Evolutionary conservation across 75 land plant species (phyloP).

Genomic region (Larix kaempferi): DNA sequence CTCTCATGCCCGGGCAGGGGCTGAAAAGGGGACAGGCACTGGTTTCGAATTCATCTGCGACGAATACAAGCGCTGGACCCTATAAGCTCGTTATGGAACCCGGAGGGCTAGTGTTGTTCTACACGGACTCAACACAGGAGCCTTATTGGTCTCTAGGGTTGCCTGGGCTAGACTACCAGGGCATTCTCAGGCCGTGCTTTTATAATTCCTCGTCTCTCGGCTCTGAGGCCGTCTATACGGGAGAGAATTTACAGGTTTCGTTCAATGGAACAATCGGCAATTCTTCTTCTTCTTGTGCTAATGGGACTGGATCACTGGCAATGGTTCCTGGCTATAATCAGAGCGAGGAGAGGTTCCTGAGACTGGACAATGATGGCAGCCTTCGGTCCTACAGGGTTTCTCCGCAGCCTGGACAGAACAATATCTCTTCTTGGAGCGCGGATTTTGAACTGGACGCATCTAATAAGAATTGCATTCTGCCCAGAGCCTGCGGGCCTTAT

Average conservation of each 20-base stretch:
- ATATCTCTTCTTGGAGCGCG: not conserved
- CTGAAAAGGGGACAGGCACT: no score
- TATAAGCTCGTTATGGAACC: constrained; percentile 8
- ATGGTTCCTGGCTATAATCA: not conserved
- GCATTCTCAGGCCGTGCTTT: constrained; percentile 9
- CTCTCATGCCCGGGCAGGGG: no score
- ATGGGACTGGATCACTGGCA: not conserved
- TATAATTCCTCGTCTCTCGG: not conserved
- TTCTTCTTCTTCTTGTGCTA: constrained; percentile 5
- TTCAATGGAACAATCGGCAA: not conserved
- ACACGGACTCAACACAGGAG: not conserved
- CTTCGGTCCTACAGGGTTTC: not conserved
- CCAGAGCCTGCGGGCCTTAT: constrained; percentile 30
- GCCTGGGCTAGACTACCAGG: constrained; percentile 3
- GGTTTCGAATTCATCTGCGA: not conserved
- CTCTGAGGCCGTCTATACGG: constrained; percentile 2
- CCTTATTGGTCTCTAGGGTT: constrained; percentile 12
- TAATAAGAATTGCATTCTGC: constrained; percentile 9
- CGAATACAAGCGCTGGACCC: not conserved
- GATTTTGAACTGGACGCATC: not conserved
- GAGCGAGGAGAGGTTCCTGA: constrained; percentile 1
- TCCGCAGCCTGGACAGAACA: not conserved
- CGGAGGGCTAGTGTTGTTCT: not conserved
- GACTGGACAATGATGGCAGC: constrained; percentile 14
- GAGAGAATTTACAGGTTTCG: not conserved